Evolutionary conservation across 176 grass and related monocot genomes (phyloP).

Genomic region (Raddia guianensis): DNA sequence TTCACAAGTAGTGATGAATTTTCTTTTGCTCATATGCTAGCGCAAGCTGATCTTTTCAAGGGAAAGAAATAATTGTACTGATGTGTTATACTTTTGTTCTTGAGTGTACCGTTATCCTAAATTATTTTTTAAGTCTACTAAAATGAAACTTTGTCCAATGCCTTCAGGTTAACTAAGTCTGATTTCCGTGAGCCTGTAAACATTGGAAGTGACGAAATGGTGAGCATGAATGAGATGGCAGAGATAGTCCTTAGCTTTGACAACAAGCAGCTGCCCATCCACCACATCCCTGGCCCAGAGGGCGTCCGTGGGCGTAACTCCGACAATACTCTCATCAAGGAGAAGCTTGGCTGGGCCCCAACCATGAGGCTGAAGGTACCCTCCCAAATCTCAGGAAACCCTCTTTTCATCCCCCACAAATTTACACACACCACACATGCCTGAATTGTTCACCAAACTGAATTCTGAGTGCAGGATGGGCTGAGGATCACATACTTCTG

Average conservation of each 20-base stretch:
- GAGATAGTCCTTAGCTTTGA: slow-evolving; percentile 60
- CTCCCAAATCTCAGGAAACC: neutral
- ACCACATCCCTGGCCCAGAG: slow-evolving; percentile 60
- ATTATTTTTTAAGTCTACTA: neutral
- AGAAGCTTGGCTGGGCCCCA: slow-evolving; percentile 72
- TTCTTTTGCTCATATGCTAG: slow-evolving; percentile 15
- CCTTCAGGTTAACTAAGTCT: slow-evolving; percentile 60
- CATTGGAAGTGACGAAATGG: slow-evolving; percentile 76
- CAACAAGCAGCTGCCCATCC: slow-evolving; percentile 58
- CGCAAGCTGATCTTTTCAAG: slow-evolving; percentile 12
- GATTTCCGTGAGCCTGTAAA: slow-evolving; percentile 78
- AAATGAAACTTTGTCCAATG: slow-evolving; percentile 16
- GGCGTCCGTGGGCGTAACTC: slow-evolving; percentile 69
- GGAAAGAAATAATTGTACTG: neutral
- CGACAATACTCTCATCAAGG: slow-evolving; percentile 67
- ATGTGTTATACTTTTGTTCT: neutral
- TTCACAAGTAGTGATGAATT: neutral
- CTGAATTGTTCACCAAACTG: slow-evolving; percentile 8
- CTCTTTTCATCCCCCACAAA: slow-evolving; percentile 7
- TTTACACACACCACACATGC: neutral
- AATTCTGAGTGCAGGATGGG: slow-evolving; percentile 59
- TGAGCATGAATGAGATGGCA: slow-evolving; percentile 81
- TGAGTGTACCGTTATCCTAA: neutral
- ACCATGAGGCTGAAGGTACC: slow-evolving; percentile 67
- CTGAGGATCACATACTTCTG: slow-evolving; percentile 90